Evolutionary conservation across 768 basidiomycete species (phyloP).

Genomic region (Russula abietina): DNA sequence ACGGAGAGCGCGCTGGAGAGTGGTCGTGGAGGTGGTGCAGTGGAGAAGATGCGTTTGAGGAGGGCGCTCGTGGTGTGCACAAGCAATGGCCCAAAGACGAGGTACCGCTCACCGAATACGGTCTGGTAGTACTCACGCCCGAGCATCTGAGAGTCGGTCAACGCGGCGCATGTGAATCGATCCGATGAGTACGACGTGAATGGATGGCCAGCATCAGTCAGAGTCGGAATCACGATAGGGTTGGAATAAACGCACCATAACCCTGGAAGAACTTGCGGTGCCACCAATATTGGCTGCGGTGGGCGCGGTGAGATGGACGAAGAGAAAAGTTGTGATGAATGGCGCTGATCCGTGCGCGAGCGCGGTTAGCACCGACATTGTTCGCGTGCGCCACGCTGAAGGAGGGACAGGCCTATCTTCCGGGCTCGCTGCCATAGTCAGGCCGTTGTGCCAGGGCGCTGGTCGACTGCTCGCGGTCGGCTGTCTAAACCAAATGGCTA

Average conservation of each 20-base stretch:
- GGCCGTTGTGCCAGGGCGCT: not conserved
- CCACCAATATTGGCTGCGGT: constrained; percentile 53
- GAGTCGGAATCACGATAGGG: too few species aligned
- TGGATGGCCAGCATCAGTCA: too few species aligned
- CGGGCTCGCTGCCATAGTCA: not conserved
- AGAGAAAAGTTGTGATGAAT: constrained; percentile 69
- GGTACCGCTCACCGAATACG: constrained; percentile 54
- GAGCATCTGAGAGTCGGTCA: constrained; percentile 47
- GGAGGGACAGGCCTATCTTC: not conserved
- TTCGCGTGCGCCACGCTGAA: constrained; percentile 9
- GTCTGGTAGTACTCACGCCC: constrained; percentile 87
- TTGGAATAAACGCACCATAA: too few species aligned
- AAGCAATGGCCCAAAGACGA: constrained; percentile 61
- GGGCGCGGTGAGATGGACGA: constrained; percentile 77
- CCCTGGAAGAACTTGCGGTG: too few species aligned
- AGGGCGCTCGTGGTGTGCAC: constrained; percentile 55
- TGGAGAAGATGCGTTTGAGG: constrained; percentile 50
- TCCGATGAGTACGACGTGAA: too few species aligned
- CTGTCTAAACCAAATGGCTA: too few species aligned
- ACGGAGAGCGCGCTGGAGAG: constrained; percentile 45
- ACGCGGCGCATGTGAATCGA: not conserved
- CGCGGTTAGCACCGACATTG: constrained; percentile 40
- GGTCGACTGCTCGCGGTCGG: too few species aligned
- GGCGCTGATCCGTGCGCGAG: constrained; percentile 66
- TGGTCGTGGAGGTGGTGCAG: constrained; percentile 33